Base-by-base conservation (phyloP, 306 rosid species). In the Dryas octopetala region DNA sequence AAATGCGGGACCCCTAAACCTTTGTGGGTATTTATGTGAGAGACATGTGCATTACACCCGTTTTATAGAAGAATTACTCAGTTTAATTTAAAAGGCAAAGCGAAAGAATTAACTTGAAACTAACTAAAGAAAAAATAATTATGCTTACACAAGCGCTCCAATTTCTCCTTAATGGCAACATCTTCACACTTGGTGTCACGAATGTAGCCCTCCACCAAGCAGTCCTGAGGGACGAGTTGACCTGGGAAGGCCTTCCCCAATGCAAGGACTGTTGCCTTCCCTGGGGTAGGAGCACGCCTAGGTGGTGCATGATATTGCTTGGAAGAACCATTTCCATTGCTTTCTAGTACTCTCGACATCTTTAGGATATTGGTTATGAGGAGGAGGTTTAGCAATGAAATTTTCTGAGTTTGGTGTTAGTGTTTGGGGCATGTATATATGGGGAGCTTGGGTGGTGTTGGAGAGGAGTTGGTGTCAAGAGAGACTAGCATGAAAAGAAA, bases 141-240 rank as follows among this genome's bases (percentile, higher is more conserved):
- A 55, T 41, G 87, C 91, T 92, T 89, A 96, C 99, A 96, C 23
- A 96, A 87, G 16, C 96, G 98, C 73, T 86, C 96, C 70, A 96
- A 59, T 65, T 96, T 96, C 85, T 92, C 98, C 83, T 88, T 96
- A 40, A 96, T 69, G 78, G 89, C 75, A 2, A 74, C 11, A 69
- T 96, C 99, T 5, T 5, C 86, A 47, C 99, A 96, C 70, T 92
- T 92, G 1, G 97, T 96, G 78, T 96, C 97, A 0, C 98, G 89
- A 13, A 96, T 89, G 84, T 89, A 90, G 44, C 99, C 98, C 79
- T 96, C 98, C 0, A 89, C 98, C 84, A 96, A 89, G 85, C 97
- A 92, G 4, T 96, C 99, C 68, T 96, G 97, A 69, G 98, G 99
- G 80, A 96, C 78, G 61, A 92, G 75, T 79, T 96, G 99, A 79